These are phyloP conservation scores for Biscogniauxia mediterranea DNA, from an alignment of 2,329 filamentous ascomycete species.

Conservation along the genomic window DNA sequence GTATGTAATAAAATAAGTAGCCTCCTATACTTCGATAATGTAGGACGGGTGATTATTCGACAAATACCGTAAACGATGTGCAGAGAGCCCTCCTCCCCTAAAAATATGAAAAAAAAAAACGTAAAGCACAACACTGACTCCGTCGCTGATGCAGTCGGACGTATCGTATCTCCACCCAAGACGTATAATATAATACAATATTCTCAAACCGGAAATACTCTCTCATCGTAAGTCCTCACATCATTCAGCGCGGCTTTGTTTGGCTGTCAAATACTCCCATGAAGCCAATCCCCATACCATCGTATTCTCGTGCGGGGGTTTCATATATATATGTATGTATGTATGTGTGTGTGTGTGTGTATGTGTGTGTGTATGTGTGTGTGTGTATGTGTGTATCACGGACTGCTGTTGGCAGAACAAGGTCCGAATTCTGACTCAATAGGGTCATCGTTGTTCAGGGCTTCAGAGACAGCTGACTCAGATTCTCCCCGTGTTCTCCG, in stretches of 20 bases:
- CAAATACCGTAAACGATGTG: not conserved
- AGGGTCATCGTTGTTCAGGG: not conserved
- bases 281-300: not conserved
- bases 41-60: not conserved
- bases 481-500: slow-evolving; percentile 23
- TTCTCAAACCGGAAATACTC: not conserved
- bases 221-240: not conserved
- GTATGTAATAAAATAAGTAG: not conserved
- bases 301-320: not conserved
- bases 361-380: too few species aligned
- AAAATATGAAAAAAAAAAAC: not conserved
- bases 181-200: not conserved
- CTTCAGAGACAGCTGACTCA: slow-evolving; percentile 16
- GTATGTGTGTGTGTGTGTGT: not conserved
- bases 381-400: slow-evolving; percentile 2
- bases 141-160: slow-evolving; percentile 15
- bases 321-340: not conserved
- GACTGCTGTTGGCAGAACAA: slow-evolving; percentile 12
- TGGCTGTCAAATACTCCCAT: not conserved
- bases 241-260: not conserved
- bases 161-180: not conserved
- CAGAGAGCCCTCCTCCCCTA: not conserved
- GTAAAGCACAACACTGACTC: slow-evolving; percentile 9
- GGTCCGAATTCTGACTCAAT: slow-evolving; percentile 22
- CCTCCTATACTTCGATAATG: not conserved